Conservation (phyloP, 306 rosid species). For the Casuarina equisetifolia region DNA sequence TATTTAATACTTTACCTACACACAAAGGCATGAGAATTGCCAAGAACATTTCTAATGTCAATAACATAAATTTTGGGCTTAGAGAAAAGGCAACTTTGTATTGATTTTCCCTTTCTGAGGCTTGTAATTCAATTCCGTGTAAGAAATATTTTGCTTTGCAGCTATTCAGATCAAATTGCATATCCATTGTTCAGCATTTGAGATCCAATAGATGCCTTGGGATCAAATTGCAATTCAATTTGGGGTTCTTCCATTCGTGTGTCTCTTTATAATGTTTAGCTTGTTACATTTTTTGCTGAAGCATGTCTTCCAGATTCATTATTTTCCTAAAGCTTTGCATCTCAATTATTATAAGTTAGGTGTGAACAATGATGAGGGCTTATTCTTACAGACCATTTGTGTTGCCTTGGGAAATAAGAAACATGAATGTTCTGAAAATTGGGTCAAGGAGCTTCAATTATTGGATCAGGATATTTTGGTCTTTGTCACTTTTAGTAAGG, state of each 20-base stretch:
- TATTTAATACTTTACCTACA: background rate
- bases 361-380: background rate
- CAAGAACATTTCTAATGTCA: conserved; percentile 8
- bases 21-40: conserved; percentile 19
- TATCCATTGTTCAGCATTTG: conserved; percentile 1
- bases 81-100: conserved; percentile 3
- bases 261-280: background rate
- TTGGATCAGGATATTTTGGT: background rate
- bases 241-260: background rate
- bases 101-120: background rate
- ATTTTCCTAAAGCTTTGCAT: background rate
- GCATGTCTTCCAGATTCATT: background rate
- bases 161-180: background rate
- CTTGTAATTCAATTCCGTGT: conserved; percentile 2
- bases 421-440: background rate
- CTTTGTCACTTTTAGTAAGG: background rate
- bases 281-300: background rate
- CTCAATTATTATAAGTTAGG: background rate
- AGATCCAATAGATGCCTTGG: background rate
- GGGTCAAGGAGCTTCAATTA: background rate
- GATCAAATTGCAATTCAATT: background rate
- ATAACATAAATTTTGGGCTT: background rate
- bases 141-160: background rate
- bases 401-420: background rate
- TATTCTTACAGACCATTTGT: background rate